Base-by-base conservation (phyloP, 345 rosid genomes). In the Kandelia obovata region DNA sequence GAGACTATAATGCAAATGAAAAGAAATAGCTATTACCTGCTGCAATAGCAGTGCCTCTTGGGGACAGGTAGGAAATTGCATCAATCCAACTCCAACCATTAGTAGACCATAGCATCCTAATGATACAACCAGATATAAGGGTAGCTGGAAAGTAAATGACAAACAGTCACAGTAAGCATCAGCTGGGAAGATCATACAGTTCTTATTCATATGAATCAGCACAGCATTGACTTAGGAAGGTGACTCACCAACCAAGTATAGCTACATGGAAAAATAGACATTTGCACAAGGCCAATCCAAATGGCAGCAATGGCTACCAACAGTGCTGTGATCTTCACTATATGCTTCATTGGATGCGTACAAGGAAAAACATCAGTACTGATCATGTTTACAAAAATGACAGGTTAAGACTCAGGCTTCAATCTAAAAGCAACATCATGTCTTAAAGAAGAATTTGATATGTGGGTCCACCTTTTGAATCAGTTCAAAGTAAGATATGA, bases 61-160 rank as follows among this genome's bases (percentile, higher is more conserved):
- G 17, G 92, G 90, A 62, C 95, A 85, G 15, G 94, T 85, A 55
- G 94, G 92, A 75, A 87, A 91, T 27, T 66, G 80, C 84, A 88
- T 83, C 53, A 91, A 64, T 25, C 95, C 92, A 49, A 85, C 69
- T 66, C 95, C 97, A 51, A 85, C 95, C 92, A 85, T 85, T 49
- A 91, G 75, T 51, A 88, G 74, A 75, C 95, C 97, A 73, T 91
- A 88, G 81, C 91, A 88, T 72, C 92, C 95, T 7, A 88, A 79
- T 2, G 92, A 82, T 65, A 91, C 82, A 56, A 88, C 59, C 75
- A 85, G 80, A 77, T 88, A 88, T 72, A 87, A 78, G 7, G 88
- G 91, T 61, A 88, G 77, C 89, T 88, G 76, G 20, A 4, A 57
- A 53, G 34, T 65, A 70, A 69, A 21, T 0, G 6, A 56, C 15